Evolutionary conservation across 345 rosid genomes (phyloP), one percentile per base, ranked within the genome.

Genomic region (Clarkia xantiana): DNA sequence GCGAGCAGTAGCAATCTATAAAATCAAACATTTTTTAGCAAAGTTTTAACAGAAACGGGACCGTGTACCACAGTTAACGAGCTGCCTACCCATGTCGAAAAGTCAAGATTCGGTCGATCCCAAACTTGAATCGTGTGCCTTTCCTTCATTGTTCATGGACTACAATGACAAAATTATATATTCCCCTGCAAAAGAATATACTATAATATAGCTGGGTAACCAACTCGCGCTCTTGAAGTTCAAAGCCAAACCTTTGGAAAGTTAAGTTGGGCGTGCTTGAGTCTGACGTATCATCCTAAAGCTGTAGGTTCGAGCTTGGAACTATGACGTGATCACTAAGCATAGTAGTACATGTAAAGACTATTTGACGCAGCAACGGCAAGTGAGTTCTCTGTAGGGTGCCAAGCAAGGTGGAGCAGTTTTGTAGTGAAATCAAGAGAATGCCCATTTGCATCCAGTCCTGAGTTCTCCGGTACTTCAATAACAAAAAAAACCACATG

Each of bases 331-430:
- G 49, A 15, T 41, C 50, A 36, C 60, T 64, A 70, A 36, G 79
- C 82, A 61, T 73, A 29, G 8, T 29, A 77, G 60, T 73, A 77
- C 79, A 77, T 77, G 71, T 77, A 77, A 48, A 77, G 73, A 68
- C 82, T 77, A 64, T 77, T 76, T 45, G 79, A 64, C 13, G 82
- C 82, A 1, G 82, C 82, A 47, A 75, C 62, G 29, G 79, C 82
- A 9, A 77, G 61, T 15, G 79, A 65, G 54, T 71, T 71, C 54
- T 77, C 82, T 0, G 67, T 60, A 6, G 82, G 82, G 57, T 77
- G 82, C 79, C 82, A 77, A 2, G 78, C 82, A 18, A 77, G 69
- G 61, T 77, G 82, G 40, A 77, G 56, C 63, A 77, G 47, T 64
- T 77, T 77, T 48, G 65, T 59, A 10, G 74, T 61, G 68, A 66